Base-by-base conservation (phyloP, 495 filamentous ascomycete genomes). In the Neurospora sp. region DNA sequence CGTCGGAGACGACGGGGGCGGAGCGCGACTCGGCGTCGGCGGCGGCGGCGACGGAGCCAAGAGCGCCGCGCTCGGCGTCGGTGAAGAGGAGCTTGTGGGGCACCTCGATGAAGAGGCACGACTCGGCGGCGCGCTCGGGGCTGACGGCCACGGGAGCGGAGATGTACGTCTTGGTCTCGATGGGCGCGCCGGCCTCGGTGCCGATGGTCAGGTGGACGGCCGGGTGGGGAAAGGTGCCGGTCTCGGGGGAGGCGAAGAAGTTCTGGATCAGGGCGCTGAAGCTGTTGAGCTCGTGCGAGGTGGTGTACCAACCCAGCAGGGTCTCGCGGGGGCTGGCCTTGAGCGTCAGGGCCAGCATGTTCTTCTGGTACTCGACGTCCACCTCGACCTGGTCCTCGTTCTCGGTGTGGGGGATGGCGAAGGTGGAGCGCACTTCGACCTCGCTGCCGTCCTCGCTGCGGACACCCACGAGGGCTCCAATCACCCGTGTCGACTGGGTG, bases 321-420 rank as follows among this genome's bases (percentile, higher is more conserved):
- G 95, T 90, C 83, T 99, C 96, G 81, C 93, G 91, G 15, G 96
- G 96, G 83, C 94, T 93, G 21, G 94, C 94, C 86, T 94, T 94
- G 76, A 97, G 89, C 81, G 97, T 94, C 75, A 99, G 86, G 21
- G 90, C 90, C 21, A 98, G 89, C 96, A 99, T 98, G 81, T 94
- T 93, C 88, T 98, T 98, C 84, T 99, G 96, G 81, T 98, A 99
- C 83, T 98, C 96, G 89, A 99, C 97, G 83, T 99, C 96, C 74
- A 99, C 96, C 81, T 99, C 96, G 77, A 99, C 96, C 83, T 99
- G 96, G 83, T 99, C 96, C 81, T 94, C 91, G 78, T 93, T 97
- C 86, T 99, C 96, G 73, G 94, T 98, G 86, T 99, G 96, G 73
- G 94, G 93, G 76, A 99, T 96, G 72, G 96, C 96, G 82, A 98